Evolutionary conservation across 306 rosid genomes (phyloP).

Genomic region (Astragalus glycyphyllos): DNA sequence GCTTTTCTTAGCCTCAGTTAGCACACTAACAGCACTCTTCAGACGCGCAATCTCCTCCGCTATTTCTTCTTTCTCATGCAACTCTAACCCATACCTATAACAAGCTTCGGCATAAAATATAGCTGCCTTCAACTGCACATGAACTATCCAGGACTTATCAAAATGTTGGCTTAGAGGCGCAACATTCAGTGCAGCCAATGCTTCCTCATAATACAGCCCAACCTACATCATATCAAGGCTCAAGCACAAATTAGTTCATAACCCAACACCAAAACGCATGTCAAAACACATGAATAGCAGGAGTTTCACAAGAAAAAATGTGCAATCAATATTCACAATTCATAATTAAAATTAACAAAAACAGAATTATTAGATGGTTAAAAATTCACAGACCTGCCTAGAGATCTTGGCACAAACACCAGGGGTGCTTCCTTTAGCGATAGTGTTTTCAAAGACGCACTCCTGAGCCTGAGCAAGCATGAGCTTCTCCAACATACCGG

Average conservation of each 20-base stretch:
- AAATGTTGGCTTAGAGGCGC: slow-evolving; percentile 87
- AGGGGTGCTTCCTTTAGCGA: slow-evolving; percentile 93
- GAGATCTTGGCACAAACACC: slow-evolving; percentile 98
- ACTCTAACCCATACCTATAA: slow-evolving; percentile 82
- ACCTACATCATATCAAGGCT: slow-evolving; percentile 60
- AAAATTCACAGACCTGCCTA: slow-evolving; percentile 70
- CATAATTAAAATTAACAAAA: not conserved
- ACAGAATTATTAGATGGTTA: not conserved
- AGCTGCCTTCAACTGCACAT: slow-evolving; percentile 86
- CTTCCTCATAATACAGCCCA: slow-evolving; percentile 92
- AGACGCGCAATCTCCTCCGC: slow-evolving; percentile 93
- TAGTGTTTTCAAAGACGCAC: slow-evolving; percentile 89
- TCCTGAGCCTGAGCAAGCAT: slow-evolving; percentile 99
- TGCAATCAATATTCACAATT: not conserved
- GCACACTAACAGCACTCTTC: slow-evolving; percentile 66
- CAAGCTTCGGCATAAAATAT: slow-evolving; percentile 87
- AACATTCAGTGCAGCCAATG: slow-evolving; percentile 76
- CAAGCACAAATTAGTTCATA: slow-evolving; percentile 32
- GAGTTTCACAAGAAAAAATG: not conserved
- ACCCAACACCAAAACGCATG: slow-evolving; percentile 22
- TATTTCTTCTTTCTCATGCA: slow-evolving; percentile 92
- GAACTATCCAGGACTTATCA: slow-evolving; percentile 86
- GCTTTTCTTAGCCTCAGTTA: slow-evolving; percentile 72
- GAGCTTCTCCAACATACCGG: slow-evolving; percentile 91
- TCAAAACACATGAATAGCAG: not conserved